Percentiles rank a stretch among this genome's conserved stretches.
Evolutionary conservation across 768 basidiomycete species (phyloP).

Genomic region (Boletales sp.): DNA sequence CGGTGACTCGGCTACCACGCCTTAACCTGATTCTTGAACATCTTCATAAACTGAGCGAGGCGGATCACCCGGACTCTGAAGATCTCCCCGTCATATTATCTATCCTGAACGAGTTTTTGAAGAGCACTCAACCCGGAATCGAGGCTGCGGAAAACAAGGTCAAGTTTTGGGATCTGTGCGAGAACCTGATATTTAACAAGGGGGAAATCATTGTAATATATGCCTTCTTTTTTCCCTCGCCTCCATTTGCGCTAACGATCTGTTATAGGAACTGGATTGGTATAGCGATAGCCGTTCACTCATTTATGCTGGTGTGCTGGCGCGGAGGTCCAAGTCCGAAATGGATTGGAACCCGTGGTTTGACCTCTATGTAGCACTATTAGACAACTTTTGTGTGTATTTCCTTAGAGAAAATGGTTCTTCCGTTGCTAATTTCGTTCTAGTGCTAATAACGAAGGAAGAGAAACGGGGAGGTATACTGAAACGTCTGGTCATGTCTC

Average conservation of each 20-base stretch:
- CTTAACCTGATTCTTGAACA: conserved; percentile 72
- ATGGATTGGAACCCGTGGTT: conserved; percentile 68
- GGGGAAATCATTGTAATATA: conserved; percentile 79
- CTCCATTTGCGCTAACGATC: conserved; percentile 3
- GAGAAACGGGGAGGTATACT: conserved; percentile 49
- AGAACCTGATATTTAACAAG: conserved; percentile 68
- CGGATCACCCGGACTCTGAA: conserved; percentile 77
- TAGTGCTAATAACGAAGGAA: conserved; percentile 65
- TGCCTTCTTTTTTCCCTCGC: not conserved
- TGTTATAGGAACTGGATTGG: conserved; percentile 72
- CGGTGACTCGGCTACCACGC: conserved; percentile 85
- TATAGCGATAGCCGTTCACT: conserved; percentile 73
- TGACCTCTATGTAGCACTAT: conserved; percentile 59
- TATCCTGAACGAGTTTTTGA: conserved; percentile 69
- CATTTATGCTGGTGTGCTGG: conserved; percentile 62
- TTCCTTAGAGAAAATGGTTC: not conserved
- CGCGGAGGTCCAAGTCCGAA: conserved; percentile 59
- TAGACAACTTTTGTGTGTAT: conserved; percentile 74
- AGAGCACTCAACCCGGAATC: conserved; percentile 87
- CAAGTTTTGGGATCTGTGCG: conserved; percentile 79
- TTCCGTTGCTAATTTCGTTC: conserved; percentile 1
- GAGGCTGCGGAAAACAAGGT: conserved; percentile 89
- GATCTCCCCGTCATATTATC: conserved; percentile 68
- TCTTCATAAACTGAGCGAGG: conserved; percentile 61
- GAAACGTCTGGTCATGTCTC: conserved; percentile 56